phyloP scores from a whole-genome alignment of 352 stramenopile species.

The Phytophthora cactorum region DNA sequence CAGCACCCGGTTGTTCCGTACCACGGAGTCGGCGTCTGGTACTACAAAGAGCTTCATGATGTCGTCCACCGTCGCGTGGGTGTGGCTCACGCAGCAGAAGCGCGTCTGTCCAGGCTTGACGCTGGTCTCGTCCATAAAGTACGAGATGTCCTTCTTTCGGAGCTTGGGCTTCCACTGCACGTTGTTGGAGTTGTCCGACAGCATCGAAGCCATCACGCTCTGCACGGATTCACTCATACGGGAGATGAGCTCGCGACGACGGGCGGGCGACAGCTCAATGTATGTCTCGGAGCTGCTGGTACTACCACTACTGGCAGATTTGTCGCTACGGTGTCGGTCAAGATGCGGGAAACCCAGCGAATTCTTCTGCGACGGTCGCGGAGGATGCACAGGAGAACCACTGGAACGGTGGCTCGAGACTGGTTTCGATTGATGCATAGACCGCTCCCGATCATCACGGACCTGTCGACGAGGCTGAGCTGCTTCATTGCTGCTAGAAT shows the following conservation, averaged over 20 bases:
- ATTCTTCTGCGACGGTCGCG: constrained; percentile 23
- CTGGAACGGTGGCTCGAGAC: background rate
- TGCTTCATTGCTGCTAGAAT: background rate
- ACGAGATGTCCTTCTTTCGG: constrained; percentile 51
- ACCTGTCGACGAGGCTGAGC: constrained; percentile 10
- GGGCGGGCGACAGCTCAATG: constrained; percentile 28
- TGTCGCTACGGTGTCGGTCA: constrained; percentile 15
- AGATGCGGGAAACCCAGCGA: constrained; percentile 12
- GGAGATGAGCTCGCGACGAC: constrained; percentile 33
- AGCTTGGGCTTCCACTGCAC: constrained; percentile 54
- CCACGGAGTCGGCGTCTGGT: constrained; percentile 41
- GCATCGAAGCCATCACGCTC: constrained; percentile 55
- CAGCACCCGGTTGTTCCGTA: constrained; percentile 51
- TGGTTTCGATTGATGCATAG: background rate
- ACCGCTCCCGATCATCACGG: constrained; percentile 5
- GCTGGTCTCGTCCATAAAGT: constrained; percentile 56
- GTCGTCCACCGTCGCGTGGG: constrained; percentile 41
- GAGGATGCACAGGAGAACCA: constrained; percentile 2
- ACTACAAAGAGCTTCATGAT: constrained; percentile 61
- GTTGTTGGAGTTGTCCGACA: constrained; percentile 38
- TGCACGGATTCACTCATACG: constrained; percentile 40
- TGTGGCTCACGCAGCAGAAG: constrained; percentile 65
- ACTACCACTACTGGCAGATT: constrained; percentile 11
- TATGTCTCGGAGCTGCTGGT: constrained; percentile 14
- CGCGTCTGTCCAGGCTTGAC: constrained; percentile 46